phyloP scores from a whole-genome alignment of 2,329 filamentous ascomycete genomes.

The Blastomyces silverae region DNA sequence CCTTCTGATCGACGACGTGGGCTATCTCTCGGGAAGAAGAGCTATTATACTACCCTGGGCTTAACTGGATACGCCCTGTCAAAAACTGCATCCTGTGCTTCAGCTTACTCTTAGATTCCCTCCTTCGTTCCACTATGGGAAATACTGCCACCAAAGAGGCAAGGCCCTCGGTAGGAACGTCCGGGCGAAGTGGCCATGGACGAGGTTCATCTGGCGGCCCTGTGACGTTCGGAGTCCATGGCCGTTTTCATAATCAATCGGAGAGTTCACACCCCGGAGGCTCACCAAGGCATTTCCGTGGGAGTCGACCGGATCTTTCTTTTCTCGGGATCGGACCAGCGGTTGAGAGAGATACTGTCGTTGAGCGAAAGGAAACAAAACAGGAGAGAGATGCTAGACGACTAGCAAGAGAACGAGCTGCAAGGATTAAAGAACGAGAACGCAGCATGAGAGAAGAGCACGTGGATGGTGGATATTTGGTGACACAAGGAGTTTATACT shows the following conservation, averaged over 20 bases:
- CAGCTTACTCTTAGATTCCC: conserved; percentile 16
- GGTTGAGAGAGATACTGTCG: conserved; percentile 47
- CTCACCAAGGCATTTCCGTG: conserved; percentile 33
- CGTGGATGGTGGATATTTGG: conserved; percentile 88
- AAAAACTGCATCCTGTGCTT: not conserved
- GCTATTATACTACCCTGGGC: not conserved
- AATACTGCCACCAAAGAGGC: conserved; percentile 45
- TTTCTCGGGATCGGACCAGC: conserved; percentile 50
- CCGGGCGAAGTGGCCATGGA: conserved; percentile 17
- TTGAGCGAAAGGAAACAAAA: conserved; percentile 73
- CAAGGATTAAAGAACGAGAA: conserved; percentile 75
- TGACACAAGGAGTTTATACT: conserved; percentile 90
- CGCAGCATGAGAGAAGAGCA: conserved; percentile 85
- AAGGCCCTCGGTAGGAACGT: conserved; percentile 26
- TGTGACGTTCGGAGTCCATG: not conserved
- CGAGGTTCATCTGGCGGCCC: conserved; percentile 14
- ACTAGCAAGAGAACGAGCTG: conserved; percentile 70
- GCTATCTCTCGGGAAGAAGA: not conserved
- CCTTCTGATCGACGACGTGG: not conserved
- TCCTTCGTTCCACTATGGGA: conserved; percentile 33
- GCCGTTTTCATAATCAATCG: conserved; percentile 13
- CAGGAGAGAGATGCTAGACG: conserved; percentile 84
- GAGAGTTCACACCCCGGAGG: conserved; percentile 10
- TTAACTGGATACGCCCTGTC: not conserved
- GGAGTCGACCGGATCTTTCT: conserved; percentile 53